Percentiles rank a stretch among this genome's conserved stretches.
phyloP scores from a whole-genome alignment of 2,329 filamentous ascomycete species.

The Aspergillus luchuensis region DNA sequence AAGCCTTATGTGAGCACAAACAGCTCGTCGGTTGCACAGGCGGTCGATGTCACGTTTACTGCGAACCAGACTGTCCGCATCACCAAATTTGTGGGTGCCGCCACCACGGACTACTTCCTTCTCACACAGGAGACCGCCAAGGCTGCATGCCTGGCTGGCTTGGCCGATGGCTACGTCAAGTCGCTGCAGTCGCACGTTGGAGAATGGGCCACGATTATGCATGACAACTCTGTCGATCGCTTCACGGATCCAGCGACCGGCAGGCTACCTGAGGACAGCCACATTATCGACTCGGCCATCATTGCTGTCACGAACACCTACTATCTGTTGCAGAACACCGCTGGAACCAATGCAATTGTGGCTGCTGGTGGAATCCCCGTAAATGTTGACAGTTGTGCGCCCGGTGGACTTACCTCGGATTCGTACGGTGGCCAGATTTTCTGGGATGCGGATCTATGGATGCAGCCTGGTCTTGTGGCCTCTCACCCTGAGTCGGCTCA shows the following conservation, averaged over 20 bases:
- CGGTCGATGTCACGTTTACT: constrained; percentile 55
- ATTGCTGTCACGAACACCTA: constrained; percentile 52
- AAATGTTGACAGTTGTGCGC: constrained; percentile 65
- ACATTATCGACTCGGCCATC: constrained; percentile 57
- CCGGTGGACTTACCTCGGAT: constrained; percentile 68
- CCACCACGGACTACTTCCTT: constrained; percentile 68
- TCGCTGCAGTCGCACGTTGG: constrained; percentile 58
- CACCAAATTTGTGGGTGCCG: constrained; percentile 68
- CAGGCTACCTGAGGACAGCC: constrained; percentile 57
- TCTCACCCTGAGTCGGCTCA: constrained; percentile 64
- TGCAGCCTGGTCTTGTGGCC: constrained; percentile 66
- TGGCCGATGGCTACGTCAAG: constrained; percentile 56
- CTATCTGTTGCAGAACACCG: constrained; percentile 52
- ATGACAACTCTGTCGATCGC: constrained; percentile 63
- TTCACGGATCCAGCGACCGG: constrained; percentile 61
- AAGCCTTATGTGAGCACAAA: constrained; percentile 57
- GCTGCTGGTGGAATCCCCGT: constrained; percentile 54
- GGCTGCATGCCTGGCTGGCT: constrained; percentile 55
- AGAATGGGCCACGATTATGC: constrained; percentile 66
- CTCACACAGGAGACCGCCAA: constrained; percentile 59
- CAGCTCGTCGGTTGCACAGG: constrained; percentile 66
- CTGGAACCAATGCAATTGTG: constrained; percentile 56
- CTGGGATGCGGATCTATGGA: constrained; percentile 69
- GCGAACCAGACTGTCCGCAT: constrained; percentile 58
- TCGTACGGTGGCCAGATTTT: constrained; percentile 68